A percentile compares a stretch with the other conserved stretches of the same genome.
These are phyloP conservation scores for Xylaria hypoxylon DNA, from an alignment of 2,329 filamentous ascomycete species.

Conservation along the genomic window DNA sequence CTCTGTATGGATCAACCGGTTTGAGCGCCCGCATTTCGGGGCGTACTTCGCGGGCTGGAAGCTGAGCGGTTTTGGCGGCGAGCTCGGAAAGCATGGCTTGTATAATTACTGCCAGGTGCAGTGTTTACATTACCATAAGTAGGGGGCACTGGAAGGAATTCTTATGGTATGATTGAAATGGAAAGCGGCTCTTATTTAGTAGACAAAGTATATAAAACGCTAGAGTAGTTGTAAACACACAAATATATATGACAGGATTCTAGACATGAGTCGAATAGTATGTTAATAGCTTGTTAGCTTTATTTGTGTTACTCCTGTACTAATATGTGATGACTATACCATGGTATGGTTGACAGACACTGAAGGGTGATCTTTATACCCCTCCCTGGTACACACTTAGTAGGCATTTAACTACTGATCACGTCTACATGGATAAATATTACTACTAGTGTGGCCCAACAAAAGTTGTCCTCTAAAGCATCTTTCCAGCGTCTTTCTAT, in stretches of 20 bases:
- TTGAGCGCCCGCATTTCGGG: slow-evolving; percentile 49
- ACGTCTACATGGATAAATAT: neutral
- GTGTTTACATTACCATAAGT: slow-evolving; percentile 51
- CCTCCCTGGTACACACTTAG: too few relatives aligned
- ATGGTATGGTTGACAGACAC: neutral
- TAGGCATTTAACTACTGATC: neutral
- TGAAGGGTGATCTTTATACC: neutral
- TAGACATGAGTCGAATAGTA: neutral
- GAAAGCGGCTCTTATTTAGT: neutral
- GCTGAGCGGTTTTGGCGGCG: slow-evolving; percentile 51
- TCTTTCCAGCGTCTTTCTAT: slow-evolving; percentile 25
- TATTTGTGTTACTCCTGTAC: neutral
- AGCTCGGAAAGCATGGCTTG: slow-evolving; percentile 52
- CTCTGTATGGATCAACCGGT: slow-evolving; percentile 69
- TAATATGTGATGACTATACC: neutral
- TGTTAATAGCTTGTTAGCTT: neutral
- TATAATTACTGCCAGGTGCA: slow-evolving; percentile 51
- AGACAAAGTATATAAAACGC: neutral
- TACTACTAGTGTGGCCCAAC: too few relatives aligned
- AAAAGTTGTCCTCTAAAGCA: neutral
- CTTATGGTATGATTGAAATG: neutral
- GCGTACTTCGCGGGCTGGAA: slow-evolving; percentile 52
- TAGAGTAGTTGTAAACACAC: neutral
- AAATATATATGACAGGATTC: neutral
- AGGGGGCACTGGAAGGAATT: neutral